Evolutionary conservation across 345 rosid genomes (phyloP).

Genomic region (Hibiscus tridactylites): DNA sequence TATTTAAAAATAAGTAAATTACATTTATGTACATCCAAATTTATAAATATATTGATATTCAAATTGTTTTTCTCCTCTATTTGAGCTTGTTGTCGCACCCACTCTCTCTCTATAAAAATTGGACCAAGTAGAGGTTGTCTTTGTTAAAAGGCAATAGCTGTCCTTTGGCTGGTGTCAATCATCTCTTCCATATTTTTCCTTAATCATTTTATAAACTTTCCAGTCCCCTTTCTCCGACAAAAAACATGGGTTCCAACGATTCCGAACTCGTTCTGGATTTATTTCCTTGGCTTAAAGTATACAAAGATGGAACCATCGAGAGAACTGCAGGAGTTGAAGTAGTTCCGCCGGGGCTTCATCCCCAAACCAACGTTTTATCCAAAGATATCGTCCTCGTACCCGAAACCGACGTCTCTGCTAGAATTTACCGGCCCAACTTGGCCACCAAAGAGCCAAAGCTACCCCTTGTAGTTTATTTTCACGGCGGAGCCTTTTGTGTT

Average conservation of each 20-base stretch:
- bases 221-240: not conserved
- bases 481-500: conserved; percentile 69
- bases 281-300: conserved; percentile 50
- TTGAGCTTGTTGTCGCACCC: not conserved
- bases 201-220: not conserved
- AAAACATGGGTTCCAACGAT: conserved; percentile 31
- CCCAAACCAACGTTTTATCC: conserved; percentile 44
- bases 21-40: no score
- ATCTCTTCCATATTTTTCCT: not conserved
- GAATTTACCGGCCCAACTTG: conserved; percentile 50
- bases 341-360: conserved; percentile 45
- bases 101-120: not conserved
- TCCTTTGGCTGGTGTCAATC: not conserved
- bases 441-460: conserved; percentile 22
- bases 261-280: conserved; percentile 36
- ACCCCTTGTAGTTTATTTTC: conserved; percentile 66
- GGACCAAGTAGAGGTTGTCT: not conserved
- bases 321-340: conserved; percentile 49
- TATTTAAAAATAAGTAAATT: no score
- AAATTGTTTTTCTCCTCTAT: no score
- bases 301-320: conserved; percentile 50
- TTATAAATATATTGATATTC: no score
- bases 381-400: conserved; percentile 49
- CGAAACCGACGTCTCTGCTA: conserved; percentile 39
- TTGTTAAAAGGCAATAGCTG: not conserved